phyloP scores from a whole-genome alignment of 495 filamentous ascomycete genomes.

The Aspergillus sclerotioniger region DNA sequence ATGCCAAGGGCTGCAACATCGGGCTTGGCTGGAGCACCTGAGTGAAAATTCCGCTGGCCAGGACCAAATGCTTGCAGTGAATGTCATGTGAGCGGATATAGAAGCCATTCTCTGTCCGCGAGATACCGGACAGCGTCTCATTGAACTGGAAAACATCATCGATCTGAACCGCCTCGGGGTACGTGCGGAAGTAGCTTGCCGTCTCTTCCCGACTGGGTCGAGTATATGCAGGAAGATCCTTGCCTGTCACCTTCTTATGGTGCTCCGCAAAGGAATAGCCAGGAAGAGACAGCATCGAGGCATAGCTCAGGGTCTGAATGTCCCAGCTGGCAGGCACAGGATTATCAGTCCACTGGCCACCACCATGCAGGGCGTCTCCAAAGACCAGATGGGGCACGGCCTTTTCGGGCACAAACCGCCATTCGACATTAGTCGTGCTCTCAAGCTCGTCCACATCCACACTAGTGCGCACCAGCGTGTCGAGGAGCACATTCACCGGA shows the following conservation, averaged over 20 bases:
- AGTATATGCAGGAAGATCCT: slow-evolving; percentile 50
- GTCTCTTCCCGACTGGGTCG: slow-evolving; percentile 59
- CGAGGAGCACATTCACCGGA: slow-evolving; percentile 62
- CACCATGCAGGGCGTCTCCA: slow-evolving; percentile 51
- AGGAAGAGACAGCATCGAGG: slow-evolving; percentile 63
- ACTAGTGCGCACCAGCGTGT: slow-evolving; percentile 64
- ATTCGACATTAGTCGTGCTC: slow-evolving; percentile 52
- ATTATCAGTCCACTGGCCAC: slow-evolving; percentile 66
- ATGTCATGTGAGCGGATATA: slow-evolving; percentile 52
- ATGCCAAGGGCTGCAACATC: slow-evolving; percentile 41
- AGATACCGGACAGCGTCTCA: slow-evolving; percentile 43
- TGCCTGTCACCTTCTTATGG: slow-evolving; percentile 39
- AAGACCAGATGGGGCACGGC: slow-evolving; percentile 59
- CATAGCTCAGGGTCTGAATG: slow-evolving; percentile 62
- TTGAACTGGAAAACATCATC: slow-evolving; percentile 47
- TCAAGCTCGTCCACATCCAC: slow-evolving; percentile 56
- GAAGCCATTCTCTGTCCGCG: slow-evolving; percentile 50
- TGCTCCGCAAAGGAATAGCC: slow-evolving; percentile 61
- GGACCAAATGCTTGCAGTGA: slow-evolving; percentile 57
- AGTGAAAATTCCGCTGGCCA: slow-evolving; percentile 65
- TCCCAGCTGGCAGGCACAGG: slow-evolving; percentile 54
- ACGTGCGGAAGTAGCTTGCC: slow-evolving; percentile 55
- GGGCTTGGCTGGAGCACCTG: slow-evolving; percentile 53
- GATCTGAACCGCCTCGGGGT: slow-evolving; percentile 56
- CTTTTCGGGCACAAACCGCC: slow-evolving; percentile 51